Evolutionary conservation across 2,329 filamentous ascomycete species (phyloP).

Genomic region (Sporothrix globosa): DNA sequence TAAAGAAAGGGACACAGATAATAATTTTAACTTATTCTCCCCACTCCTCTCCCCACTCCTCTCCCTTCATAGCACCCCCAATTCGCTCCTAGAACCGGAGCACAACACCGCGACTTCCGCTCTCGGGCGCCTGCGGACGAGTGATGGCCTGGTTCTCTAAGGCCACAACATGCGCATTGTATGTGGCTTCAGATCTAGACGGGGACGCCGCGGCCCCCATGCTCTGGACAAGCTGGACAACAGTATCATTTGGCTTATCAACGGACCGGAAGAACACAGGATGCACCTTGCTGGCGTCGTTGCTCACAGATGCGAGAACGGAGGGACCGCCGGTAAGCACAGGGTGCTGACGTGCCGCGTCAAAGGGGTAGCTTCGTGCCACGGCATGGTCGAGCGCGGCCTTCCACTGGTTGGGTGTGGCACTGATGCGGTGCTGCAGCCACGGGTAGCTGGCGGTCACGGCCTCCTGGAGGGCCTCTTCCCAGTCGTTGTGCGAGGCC

Average conservation of each 20-base stretch:
- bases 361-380: constrained; percentile 41
- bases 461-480: constrained; percentile 42
- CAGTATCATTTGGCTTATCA: background rate
- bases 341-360: constrained; percentile 43
- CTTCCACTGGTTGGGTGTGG: constrained; percentile 43
- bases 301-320: constrained; percentile 33
- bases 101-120: constrained; percentile 33
- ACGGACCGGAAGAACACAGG: constrained; percentile 42
- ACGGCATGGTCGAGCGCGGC: constrained; percentile 47
- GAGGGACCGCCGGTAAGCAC: constrained; percentile 40
- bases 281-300: constrained; percentile 41
- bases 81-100: constrained; percentile 33
- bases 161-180: constrained; percentile 39
- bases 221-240: constrained; percentile 21
- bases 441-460: constrained; percentile 41
- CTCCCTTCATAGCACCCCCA: background rate
- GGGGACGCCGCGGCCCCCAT: background rate
- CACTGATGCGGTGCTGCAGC: constrained; percentile 36
- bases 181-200: constrained; percentile 35
- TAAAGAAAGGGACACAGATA: background rate
- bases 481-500: constrained; percentile 43
- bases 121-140: constrained; percentile 37
- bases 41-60: background rate
- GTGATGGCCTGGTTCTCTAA: constrained; percentile 38
- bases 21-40: background rate